Percentiles rank a stretch among this genome's conserved stretches.
phyloP scores from a whole-genome alignment of 495 filamentous ascomycete species.

The Penicillium malachiteum region DNA sequence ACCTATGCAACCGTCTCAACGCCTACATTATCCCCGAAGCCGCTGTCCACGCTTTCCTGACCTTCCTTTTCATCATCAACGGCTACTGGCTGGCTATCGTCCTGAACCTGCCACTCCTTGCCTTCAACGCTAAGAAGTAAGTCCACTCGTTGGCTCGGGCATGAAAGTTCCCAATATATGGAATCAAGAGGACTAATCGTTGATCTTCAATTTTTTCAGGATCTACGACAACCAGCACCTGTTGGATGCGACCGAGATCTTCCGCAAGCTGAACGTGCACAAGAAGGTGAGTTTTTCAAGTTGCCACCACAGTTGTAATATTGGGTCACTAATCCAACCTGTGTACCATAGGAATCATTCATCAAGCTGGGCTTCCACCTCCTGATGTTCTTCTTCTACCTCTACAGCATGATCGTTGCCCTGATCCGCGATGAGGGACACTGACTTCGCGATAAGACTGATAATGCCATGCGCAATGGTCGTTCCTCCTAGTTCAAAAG shows the following conservation, averaged over 20 bases:
- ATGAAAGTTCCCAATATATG: neutral
- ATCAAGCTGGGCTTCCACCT: slow-evolving; percentile 99
- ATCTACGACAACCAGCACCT: slow-evolving; percentile 96
- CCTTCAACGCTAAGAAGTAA: slow-evolving; percentile 96
- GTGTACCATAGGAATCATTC: slow-evolving; percentile 78
- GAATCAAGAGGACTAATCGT: slow-evolving; percentile 9
- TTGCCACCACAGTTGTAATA: slow-evolving; percentile 2
- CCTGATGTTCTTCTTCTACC: slow-evolving; percentile 99
- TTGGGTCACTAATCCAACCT: slow-evolving; percentile 11
- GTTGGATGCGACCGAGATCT: slow-evolving; percentile 97
- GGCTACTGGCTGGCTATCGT: slow-evolving; percentile 96
- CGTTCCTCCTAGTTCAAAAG: slow-evolving; percentile 22
- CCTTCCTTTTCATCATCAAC: slow-evolving; percentile 93
- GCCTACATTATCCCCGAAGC: slow-evolving; percentile 99
- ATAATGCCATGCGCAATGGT: slow-evolving; percentile 44
- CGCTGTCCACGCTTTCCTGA: slow-evolving; percentile 92
- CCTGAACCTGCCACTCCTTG: slow-evolving; percentile 88
- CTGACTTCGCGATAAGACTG: slow-evolving; percentile 52
- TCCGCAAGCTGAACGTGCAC: slow-evolving; percentile 97
- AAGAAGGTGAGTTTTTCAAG: slow-evolving; percentile 73
- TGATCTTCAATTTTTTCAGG: slow-evolving; percentile 44
- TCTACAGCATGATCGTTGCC: slow-evolving; percentile 99
- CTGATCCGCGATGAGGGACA: slow-evolving; percentile 93
- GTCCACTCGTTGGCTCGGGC: slow-evolving; percentile 23
- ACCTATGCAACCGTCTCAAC: slow-evolving; percentile 99